Evolutionary conservation across 768 basidiomycete genomes (phyloP).

Genomic region (Mrakia hoshinonis): DNA sequence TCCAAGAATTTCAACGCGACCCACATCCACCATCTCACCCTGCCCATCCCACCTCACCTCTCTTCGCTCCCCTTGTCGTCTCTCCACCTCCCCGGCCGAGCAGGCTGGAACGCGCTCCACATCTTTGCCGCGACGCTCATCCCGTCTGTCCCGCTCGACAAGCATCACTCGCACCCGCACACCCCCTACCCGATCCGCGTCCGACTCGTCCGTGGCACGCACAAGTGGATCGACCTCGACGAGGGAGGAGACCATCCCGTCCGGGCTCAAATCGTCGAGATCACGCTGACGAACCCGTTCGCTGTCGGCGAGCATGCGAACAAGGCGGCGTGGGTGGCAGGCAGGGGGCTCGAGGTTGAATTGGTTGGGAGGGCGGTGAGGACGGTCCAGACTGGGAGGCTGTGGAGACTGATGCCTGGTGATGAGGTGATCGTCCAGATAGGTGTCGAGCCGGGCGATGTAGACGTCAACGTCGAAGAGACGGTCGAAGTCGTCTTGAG

Average conservation of each 20-base stretch:
- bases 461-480: slow-evolving; percentile 44
- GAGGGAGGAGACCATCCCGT: background rate
- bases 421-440: background rate
- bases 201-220: slow-evolving; percentile 46
- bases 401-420: slow-evolving; percentile 35
- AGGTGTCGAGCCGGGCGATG: background rate
- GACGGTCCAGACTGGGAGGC: slow-evolving; percentile 45
- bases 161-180: background rate
- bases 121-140: slow-evolving; percentile 22
- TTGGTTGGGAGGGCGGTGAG: slow-evolving; percentile 36
- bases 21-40: slow-evolving; percentile 20
- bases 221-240: slow-evolving; percentile 43
- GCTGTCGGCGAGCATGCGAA: background rate
- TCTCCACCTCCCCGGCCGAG: background rate
- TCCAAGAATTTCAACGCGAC: slow-evolving; percentile 19
- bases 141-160: background rate
- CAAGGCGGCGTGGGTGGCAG: slow-evolving; percentile 39
- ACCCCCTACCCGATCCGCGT: slow-evolving; percentile 10
- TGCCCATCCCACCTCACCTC: slow-evolving; percentile 12
- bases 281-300: slow-evolving; percentile 48
- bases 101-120: slow-evolving; percentile 21
- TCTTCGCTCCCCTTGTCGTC: background rate
- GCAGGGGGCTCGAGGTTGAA: slow-evolving; percentile 28
- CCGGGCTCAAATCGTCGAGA: slow-evolving; percentile 42
- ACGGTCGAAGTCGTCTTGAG: slow-evolving; percentile 45